Base-by-base conservation (phyloP, 1,284 basidiomycete genomes). In the Trametes pubescens region DNA sequence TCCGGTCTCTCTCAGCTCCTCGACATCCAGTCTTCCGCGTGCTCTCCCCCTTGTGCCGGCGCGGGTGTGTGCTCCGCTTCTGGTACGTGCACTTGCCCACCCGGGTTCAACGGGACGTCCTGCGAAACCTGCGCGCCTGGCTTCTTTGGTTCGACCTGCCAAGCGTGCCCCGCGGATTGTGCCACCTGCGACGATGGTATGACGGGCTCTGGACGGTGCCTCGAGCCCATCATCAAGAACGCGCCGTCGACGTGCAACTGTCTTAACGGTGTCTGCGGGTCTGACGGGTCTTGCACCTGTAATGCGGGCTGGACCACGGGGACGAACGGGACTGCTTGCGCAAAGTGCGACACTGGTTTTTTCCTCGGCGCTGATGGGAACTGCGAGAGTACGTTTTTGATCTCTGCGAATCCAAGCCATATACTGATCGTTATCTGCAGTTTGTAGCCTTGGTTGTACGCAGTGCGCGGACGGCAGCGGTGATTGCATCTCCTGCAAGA, bases 61-160 rank as follows among this genome's bases (percentile, higher is more conserved):
- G 82, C 84, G 2, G 90, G 91, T 9, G 78, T 90, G 9, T 94
- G 93, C 71, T 86, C 87, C 2, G 74, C 86, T 0, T 82, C 86
- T 0, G 90, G 91, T 5, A 86, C 83, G 22, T 95, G 93, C 71
- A 76, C 80, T 0, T 95, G 93, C 69, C 83, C 86, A 0, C 68
- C 86, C 1, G 91, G 91, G 0, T 95, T 94, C 74, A 86, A 82
- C 3, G 93, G 93, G 2, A 75, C 86, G 4, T 88, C 89, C 0
- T 95, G 93, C 77, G 92, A 94, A 74, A 80, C 86, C 0, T 95
- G 93, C 70, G 80, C 84, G 1, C 61, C 81, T 14, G 90, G 90
- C 1, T 89, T 89, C 75, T 95, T 91, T 71, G 93, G 93, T 1
- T 80, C 87, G 0, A 78, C 75, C 0, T 95, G 93, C 71, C 77